Evolutionary conservation across 495 filamentous ascomycete genomes (phyloP).

Genomic region (Annulohypoxylon stygium): DNA sequence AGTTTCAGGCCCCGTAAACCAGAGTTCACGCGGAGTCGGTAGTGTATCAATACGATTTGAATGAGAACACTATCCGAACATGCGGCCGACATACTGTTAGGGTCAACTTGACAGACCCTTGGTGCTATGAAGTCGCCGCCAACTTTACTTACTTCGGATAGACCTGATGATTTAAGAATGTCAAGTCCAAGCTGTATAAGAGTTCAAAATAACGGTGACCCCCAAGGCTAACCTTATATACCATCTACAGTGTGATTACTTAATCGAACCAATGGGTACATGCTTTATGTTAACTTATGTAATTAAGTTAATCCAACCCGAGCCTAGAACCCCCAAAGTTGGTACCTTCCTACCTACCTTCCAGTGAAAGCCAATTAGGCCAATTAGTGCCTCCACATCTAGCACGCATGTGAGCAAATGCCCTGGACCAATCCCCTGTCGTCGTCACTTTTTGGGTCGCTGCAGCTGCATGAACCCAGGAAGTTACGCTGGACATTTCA

Average conservation of each 20-base stretch:
- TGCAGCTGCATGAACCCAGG: slow-evolving; percentile 5
- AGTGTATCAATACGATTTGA: slow-evolving; percentile 42
- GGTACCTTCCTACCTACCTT: background rate
- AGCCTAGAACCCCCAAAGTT: background rate
- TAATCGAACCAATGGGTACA: background rate
- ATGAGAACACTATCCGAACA: slow-evolving; percentile 18
- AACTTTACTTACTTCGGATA: background rate
- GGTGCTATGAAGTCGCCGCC: background rate
- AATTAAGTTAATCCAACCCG: background rate
- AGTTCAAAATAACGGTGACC: slow-evolving; percentile 27
- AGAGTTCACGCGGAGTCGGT: slow-evolving; percentile 17
- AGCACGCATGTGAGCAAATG: slow-evolving; percentile 25
- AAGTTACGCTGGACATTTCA: slow-evolving; percentile 1
- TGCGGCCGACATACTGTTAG: background rate
- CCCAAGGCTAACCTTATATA: background rate
- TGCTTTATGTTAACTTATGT: too few species aligned
- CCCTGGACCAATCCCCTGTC: slow-evolving; percentile 31
- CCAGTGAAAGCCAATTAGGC: background rate
- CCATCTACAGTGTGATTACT: background rate
- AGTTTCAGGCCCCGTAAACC: slow-evolving; percentile 11
- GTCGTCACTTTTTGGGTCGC: background rate
- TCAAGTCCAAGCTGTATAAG: background rate
- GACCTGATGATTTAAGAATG: background rate
- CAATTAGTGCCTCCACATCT: slow-evolving; percentile 43
- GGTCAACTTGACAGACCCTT: slow-evolving; percentile 2